Conservation (phyloP, 345 rosid genomes). For the Heritiera fomes region DNA sequence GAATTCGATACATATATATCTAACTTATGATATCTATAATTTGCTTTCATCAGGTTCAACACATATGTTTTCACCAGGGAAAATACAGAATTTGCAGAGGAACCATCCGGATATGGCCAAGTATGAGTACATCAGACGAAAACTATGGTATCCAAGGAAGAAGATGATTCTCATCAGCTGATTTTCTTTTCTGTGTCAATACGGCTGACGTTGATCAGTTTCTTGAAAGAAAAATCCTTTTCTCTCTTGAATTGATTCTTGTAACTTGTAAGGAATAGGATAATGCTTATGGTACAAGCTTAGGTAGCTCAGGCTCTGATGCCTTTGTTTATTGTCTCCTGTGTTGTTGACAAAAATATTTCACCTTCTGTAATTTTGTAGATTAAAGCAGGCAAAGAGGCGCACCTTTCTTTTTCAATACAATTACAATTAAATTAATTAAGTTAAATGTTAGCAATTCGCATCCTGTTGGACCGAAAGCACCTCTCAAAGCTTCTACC, state of each 20-base stretch:
- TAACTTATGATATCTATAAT: background rate
- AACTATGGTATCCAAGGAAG: background rate
- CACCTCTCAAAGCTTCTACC: too few species aligned
- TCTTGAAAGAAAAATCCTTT: too few species aligned
- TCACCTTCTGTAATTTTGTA: too few species aligned
- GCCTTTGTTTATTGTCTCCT: background rate
- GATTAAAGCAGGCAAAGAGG: too few species aligned
- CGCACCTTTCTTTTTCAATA: too few species aligned
- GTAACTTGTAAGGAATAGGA: background rate
- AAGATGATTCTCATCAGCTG: background rate
- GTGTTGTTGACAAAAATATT: too few species aligned
- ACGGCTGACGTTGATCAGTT: background rate
- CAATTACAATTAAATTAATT: too few species aligned
- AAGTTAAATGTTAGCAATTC: too few species aligned
- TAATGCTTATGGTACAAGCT: background rate
- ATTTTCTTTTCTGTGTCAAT: background rate
- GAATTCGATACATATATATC: background rate
- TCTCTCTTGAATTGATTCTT: background rate
- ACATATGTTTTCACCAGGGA: conserved; percentile 11
- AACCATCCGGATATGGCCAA: conserved; percentile 10
- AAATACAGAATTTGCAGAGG: conserved; percentile 12
- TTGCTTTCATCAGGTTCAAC: conserved; percentile 7
- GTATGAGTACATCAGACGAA: background rate
- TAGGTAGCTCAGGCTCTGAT: background rate
- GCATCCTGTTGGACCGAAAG: too few species aligned